Percentiles rank a stretch among this genome's conserved stretches.
Conservation (phyloP, 1,284 basidiomycete genomes). For the Melampsora americana region DNA sequence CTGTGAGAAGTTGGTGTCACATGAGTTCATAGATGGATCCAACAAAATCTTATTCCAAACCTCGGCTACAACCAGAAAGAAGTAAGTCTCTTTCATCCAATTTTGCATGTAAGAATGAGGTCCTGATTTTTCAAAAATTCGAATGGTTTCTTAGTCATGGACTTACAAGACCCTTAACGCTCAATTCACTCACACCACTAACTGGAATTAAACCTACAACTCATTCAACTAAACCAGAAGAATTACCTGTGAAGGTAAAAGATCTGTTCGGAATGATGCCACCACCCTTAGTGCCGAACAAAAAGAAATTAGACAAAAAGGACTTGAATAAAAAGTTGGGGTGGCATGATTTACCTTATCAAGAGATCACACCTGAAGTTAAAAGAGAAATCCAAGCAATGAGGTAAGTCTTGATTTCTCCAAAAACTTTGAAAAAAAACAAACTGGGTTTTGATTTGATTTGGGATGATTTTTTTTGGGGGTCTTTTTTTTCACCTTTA, state of each 20-base stretch:
- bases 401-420: constrained; percentile 20
- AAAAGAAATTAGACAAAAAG: not conserved
- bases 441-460: constrained; percentile 48
- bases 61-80: not conserved
- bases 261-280: not conserved
- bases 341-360: constrained; percentile 27
- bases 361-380: constrained; percentile 22
- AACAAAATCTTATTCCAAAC: not conserved
- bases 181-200: not conserved
- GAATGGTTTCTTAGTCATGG: not conserved
- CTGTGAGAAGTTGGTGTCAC: not conserved
- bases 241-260: not conserved
- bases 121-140: not conserved
- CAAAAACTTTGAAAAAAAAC: not conserved
- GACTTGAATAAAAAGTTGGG: not conserved
- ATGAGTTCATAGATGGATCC: not conserved
- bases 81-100: not conserved
- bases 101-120: not conserved
- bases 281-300: not conserved
- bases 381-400: constrained; percentile 38
- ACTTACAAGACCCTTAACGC: not conserved
- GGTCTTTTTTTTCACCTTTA: constrained; percentile 52
- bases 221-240: not conserved
- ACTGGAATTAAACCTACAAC: not conserved
- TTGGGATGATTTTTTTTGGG: no score